phyloP scores from a whole-genome alignment of 2,329 filamentous ascomycete genomes.

The Lachnellula occidentalis region DNA sequence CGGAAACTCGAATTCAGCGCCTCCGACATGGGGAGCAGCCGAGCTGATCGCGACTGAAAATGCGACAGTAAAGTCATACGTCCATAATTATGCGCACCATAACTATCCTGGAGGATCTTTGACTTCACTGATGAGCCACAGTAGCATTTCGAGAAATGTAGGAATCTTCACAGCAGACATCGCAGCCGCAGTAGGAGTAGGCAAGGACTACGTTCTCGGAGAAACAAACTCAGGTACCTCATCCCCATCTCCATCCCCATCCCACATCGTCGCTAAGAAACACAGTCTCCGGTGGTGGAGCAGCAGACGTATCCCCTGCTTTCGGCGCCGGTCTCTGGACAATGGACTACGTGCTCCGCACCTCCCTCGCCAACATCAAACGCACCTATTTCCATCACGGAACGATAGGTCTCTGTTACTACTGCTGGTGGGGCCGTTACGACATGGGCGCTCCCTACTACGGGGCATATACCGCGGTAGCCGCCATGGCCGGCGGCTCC shows the following conservation, averaged over 20 bases:
- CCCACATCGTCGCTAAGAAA: not conserved
- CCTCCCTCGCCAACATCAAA: constrained; percentile 18
- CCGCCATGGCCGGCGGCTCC: constrained; percentile 21
- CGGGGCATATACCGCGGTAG: constrained; percentile 24
- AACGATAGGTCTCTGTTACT: constrained; percentile 30
- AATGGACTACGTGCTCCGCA: constrained; percentile 24
- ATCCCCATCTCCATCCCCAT: constrained; percentile 38
- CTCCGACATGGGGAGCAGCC: constrained; percentile 27
- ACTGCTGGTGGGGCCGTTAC: constrained; percentile 28
- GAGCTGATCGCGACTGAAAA: constrained; percentile 25
- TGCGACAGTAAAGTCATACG: constrained; percentile 18
- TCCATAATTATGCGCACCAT: constrained; percentile 27
- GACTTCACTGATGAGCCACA: constrained; percentile 24
- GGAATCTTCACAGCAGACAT: constrained; percentile 18
- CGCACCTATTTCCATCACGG: constrained; percentile 28
- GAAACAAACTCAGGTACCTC: constrained; percentile 36
- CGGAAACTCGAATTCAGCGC: constrained; percentile 23
- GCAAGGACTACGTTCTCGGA: constrained; percentile 28
- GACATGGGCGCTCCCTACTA: constrained; percentile 27
- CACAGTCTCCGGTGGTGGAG: constrained; percentile 25
- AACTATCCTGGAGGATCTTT: constrained; percentile 37
- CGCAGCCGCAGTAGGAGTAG: constrained; percentile 16
- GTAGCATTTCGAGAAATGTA: constrained; percentile 22
- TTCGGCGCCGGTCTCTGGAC: constrained; percentile 29
- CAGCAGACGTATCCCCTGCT: constrained; percentile 19